Evolutionary conservation across 495 filamentous ascomycete species (phyloP).

Genomic region (Xylaria palmicola): DNA sequence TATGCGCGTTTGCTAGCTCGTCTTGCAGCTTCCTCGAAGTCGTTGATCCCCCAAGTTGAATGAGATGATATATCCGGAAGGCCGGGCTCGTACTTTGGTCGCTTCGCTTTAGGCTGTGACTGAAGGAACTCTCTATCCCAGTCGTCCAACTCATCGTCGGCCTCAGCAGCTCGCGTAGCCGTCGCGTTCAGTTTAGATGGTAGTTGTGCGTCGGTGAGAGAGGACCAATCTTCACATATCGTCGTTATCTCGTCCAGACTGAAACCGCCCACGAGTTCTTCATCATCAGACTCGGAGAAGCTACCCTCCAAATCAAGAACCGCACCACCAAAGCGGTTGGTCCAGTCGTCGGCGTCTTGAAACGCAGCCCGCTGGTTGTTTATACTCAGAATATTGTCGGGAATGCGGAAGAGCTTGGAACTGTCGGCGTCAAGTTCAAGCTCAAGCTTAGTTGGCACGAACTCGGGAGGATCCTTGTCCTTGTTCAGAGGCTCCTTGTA

Average conservation of each 20-base stretch:
- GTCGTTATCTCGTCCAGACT: slow-evolving; percentile 73
- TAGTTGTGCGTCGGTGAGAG: slow-evolving; percentile 35
- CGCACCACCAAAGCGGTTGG: slow-evolving; percentile 39
- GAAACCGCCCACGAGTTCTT: slow-evolving; percentile 60
- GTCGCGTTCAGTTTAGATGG: slow-evolving; percentile 26
- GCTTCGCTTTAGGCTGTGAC: slow-evolving; percentile 39
- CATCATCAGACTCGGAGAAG: slow-evolving; percentile 56
- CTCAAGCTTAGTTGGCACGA: slow-evolving; percentile 82
- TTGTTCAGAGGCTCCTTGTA: slow-evolving; percentile 68
- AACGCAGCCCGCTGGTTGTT: slow-evolving; percentile 55
- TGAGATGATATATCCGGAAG: slow-evolving; percentile 43
- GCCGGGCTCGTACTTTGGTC: slow-evolving; percentile 34
- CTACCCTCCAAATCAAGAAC: slow-evolving; percentile 43
- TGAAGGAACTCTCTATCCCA: slow-evolving; percentile 52
- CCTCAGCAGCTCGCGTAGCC: slow-evolving; percentile 14
- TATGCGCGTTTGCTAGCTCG: slow-evolving; percentile 71
- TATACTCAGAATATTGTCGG: slow-evolving; percentile 35
- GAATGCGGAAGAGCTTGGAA: slow-evolving; percentile 72
- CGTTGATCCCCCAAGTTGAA: slow-evolving; percentile 46
- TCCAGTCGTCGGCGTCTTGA: slow-evolving; percentile 51
- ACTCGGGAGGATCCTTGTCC: slow-evolving; percentile 60
- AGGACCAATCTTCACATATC: slow-evolving; percentile 77
- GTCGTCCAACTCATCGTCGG: slow-evolving; percentile 53
- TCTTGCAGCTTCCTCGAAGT: slow-evolving; percentile 59
- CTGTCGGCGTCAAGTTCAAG: slow-evolving; percentile 81